Evolutionary conservation across 2,329 filamentous ascomycete genomes (phyloP).

Genomic region (Diaporthe capsici): DNA sequence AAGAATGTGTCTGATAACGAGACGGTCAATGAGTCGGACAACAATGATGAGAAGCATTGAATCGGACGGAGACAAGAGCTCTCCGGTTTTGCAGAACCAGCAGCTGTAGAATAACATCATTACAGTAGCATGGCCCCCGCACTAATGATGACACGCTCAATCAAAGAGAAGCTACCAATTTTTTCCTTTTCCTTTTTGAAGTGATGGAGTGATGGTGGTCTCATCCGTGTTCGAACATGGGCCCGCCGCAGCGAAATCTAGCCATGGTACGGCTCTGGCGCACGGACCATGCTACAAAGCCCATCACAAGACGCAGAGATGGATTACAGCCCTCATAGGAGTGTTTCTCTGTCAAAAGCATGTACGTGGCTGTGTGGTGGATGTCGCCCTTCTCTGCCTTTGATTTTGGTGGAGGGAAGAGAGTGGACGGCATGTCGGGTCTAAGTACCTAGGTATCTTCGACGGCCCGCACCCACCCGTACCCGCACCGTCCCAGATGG

Average conservation of each 20-base stretch:
- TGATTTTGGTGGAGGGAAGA: background rate
- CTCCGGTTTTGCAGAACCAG: background rate
- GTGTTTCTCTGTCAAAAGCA: no score
- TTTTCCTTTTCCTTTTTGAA: background rate
- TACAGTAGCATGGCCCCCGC: no score
- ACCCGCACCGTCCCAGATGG: no score
- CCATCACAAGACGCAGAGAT: background rate
- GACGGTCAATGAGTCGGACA: background rate
- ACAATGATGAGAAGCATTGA: background rate
- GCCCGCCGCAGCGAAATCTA: no score
- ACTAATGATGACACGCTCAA: no score
- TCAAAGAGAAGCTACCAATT: conserved; percentile 11
- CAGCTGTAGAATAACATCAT: background rate
- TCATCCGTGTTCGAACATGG: background rate
- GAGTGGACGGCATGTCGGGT: no score
- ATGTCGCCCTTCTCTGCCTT: background rate
- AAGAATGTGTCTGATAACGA: background rate
- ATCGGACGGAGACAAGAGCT: background rate
- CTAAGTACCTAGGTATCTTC: no score
- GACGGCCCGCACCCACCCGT: no score
- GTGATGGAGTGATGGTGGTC: background rate
- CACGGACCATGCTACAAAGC: background rate
- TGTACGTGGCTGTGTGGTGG: background rate
- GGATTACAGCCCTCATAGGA: background rate
- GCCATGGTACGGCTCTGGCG: no score